phyloP scores from a whole-genome alignment of 805 yeast species.

The Yarrowia sp. region DNA sequence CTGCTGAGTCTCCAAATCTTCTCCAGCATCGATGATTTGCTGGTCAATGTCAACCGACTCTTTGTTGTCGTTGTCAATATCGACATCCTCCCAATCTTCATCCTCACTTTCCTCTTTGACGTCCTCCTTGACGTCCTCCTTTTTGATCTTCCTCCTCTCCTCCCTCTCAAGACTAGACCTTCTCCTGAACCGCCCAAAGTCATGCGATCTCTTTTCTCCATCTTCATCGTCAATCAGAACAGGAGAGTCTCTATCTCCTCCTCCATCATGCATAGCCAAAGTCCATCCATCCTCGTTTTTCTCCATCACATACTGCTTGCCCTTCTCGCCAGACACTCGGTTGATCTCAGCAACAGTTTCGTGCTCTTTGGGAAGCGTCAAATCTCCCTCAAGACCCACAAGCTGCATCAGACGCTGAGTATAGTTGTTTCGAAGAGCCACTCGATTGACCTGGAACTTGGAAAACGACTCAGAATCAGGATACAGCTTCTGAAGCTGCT shows the following conservation, averaged over 20 bases:
- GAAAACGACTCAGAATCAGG: slow-evolving; percentile 91
- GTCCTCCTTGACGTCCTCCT: slow-evolving; percentile 10
- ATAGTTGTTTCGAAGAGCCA: slow-evolving; percentile 85
- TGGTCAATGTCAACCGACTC: slow-evolving; percentile 15
- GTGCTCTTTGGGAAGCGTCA: slow-evolving; percentile 49
- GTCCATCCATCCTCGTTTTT: slow-evolving; percentile 87
- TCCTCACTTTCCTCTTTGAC: slow-evolving; percentile 44
- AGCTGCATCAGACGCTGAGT: slow-evolving; percentile 87
- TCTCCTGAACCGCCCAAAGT: slow-evolving; percentile 8
- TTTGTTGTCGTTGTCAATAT: slow-evolving; percentile 48
- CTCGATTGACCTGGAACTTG: slow-evolving; percentile 90
- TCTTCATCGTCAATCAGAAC: slow-evolving; percentile 44
- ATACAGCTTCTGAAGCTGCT: slow-evolving; percentile 81
- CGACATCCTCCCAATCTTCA: slow-evolving; percentile 72
- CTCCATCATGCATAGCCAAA: slow-evolving; percentile 57
- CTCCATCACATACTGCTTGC: slow-evolving; percentile 74
- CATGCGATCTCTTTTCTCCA: slow-evolving; percentile 12
- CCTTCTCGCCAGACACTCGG: slow-evolving; percentile 84
- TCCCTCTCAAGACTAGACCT: slow-evolving; percentile 1
- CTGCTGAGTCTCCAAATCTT: slow-evolving; percentile 8
- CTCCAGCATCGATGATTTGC: slow-evolving; percentile 4
- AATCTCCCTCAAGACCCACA: slow-evolving; percentile 71
- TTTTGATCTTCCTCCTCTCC: background rate
- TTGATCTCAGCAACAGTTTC: slow-evolving; percentile 44
- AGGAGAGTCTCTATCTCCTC: slow-evolving; percentile 41